Evolutionary conservation across 768 basidiomycete genomes (phyloP).

Genomic region (Podaxis mareebaensis): DNA sequence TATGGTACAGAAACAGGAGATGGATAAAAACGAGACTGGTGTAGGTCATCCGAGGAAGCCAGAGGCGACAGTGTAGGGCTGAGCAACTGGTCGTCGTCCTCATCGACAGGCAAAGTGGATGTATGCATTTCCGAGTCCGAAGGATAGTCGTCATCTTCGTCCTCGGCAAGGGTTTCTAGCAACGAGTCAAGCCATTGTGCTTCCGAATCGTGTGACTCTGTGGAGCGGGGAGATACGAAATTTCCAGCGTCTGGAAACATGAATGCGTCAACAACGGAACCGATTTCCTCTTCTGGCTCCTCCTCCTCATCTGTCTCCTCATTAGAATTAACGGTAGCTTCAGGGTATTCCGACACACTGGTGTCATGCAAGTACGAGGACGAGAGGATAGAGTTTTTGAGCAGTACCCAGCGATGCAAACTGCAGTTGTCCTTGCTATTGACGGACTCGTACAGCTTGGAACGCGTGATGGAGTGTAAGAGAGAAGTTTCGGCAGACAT

Average conservation of each 20-base stretch:
- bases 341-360: constrained; percentile 31
- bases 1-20: constrained; percentile 46
- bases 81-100: constrained; percentile 63
- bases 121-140: constrained; percentile 45
- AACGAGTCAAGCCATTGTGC: constrained; percentile 83
- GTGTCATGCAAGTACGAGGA: constrained; percentile 36
- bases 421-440: constrained; percentile 66
- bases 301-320: constrained; percentile 44
- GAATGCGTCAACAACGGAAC: constrained; percentile 65
- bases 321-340: constrained; percentile 32
- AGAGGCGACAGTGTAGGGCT: constrained; percentile 70
- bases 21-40: constrained; percentile 47
- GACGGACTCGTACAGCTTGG: constrained; percentile 69
- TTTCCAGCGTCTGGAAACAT: constrained; percentile 79
- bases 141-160: constrained; percentile 59
- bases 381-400: constrained; percentile 80
- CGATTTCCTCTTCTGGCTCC: constrained; percentile 48
- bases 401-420: constrained; percentile 84
- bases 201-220: constrained; percentile 55
- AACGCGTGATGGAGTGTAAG: constrained; percentile 66
- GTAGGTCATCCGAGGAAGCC: constrained; percentile 77
- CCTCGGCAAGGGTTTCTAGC: constrained; percentile 71
- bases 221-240: constrained; percentile 38
- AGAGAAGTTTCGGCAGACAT: constrained; percentile 53
- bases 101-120: constrained; percentile 53